Evolutionary conservation across 345 rosid genomes (phyloP), one percentile per base, ranked within the genome.

Genomic region (Toxicodendron radicans): DNA sequence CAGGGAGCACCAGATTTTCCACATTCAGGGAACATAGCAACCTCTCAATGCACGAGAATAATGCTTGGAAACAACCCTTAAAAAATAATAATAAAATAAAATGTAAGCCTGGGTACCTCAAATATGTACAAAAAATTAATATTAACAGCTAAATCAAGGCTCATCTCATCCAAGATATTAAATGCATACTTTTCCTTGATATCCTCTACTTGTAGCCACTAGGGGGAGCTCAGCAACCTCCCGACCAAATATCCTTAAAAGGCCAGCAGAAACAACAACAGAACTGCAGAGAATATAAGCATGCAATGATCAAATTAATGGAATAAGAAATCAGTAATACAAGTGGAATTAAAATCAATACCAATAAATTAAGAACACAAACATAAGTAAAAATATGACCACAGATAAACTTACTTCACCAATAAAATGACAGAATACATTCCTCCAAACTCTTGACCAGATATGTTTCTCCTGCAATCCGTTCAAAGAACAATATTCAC

Each of bases 401-500:
- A 66, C 11, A 65, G 62, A 30, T 56, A 56, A 54, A 68, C 86
- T 46, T 91, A 96, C 99, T 87, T 90, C 72, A 90, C 87, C 10
- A 79, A 87, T 80, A 96, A 79, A 74, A 92, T 90, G 71, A 96
- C 80, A 71, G 92, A 90, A 73, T 92, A 92, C 88, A 93, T 88
- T 73, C 98, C 96, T 61, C 94, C 93, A 73, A 96, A 96, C 78
- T 96, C 99, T 80, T 96, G 99, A 32, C 97, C 99, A n/a, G 94
- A 92, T 74, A 96, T 93, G 81, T 93, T 93, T 78, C 93, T 86
- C 89, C 99, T 96, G 91, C 79, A 84, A 68, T 59, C 70, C 30
- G 53, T 64, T 73, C 27, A 72, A 71, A 73, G 52, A 72, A 12
- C n/a, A 68, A 21, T 30, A 32, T 63, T 51, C 32, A 74, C 45